Evolutionary conservation across 257 asterid species (phyloP).

Genomic region (Primulina tabacum): DNA sequence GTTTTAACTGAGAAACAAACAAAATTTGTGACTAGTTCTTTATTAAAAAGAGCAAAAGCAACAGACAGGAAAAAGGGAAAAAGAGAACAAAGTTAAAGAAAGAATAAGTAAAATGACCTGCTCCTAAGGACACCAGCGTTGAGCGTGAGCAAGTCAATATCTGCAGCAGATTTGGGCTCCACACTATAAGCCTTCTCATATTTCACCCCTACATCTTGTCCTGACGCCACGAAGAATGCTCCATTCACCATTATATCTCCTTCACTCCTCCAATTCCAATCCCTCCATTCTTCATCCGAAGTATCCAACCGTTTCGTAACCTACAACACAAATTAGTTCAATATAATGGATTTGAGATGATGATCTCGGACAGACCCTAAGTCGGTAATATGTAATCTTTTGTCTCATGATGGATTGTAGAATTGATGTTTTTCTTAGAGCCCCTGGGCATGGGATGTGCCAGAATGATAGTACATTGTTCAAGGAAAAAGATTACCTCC

Average conservation of each 20-base stretch:
- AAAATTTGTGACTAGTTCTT: background rate
- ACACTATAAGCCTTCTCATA: conserved; percentile 62
- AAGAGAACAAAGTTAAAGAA: conserved; percentile 12
- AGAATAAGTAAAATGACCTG: conserved; percentile 31
- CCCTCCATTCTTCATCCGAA: conserved; percentile 39
- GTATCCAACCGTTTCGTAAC: conserved; percentile 55
- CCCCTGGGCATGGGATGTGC: too few relatives aligned
- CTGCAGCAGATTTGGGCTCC: conserved; percentile 56
- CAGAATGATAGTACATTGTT: too few relatives aligned
- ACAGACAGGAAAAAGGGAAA: conserved; percentile 10
- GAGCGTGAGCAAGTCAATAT: conserved; percentile 45
- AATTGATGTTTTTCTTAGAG: background rate
- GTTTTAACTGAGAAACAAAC: too few relatives aligned
- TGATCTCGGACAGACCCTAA: background rate
- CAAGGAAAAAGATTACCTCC: conserved; percentile 40
- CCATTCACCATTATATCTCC: conserved; percentile 62
- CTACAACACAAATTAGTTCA: conserved; percentile 18
- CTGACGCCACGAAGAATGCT: conserved; percentile 60
- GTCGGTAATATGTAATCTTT: background rate
- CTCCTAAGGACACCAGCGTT: conserved; percentile 51
- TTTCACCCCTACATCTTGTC: conserved; percentile 48
- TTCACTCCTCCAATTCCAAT: conserved; percentile 67
- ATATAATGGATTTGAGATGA: background rate
- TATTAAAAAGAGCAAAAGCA: background rate
- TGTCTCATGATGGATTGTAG: too few relatives aligned